Evolutionary conservation across 108 stramenopile species (phyloP).

Genomic region (Fragilaria crotonensis): DNA sequence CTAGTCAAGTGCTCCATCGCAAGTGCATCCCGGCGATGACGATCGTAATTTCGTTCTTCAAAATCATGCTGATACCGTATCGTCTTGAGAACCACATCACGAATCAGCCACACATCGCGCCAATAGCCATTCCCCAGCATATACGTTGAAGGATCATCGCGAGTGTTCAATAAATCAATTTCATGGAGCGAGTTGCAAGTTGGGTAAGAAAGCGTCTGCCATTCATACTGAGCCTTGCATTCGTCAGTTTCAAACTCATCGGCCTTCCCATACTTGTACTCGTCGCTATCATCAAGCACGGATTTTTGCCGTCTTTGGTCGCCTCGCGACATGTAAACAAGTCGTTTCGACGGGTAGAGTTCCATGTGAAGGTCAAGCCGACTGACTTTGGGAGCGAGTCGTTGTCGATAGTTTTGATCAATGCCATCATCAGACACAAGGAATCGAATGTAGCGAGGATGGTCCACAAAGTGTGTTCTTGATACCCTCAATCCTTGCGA

Average conservation of each 20-base stretch:
- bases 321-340: neutral
- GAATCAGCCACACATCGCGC: conserved; percentile 57
- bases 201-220: conserved; percentile 35
- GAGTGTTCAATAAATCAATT: conserved; percentile 17
- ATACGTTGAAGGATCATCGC: neutral
- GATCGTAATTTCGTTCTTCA: conserved; percentile 42
- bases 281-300: neutral
- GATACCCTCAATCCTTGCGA: no score
- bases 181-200: conserved; percentile 43
- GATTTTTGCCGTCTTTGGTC: neutral
- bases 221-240: conserved; percentile 30
- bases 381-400: no score
- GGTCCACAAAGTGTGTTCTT: no score
- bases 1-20: conserved; percentile 66
- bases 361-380: neutral
- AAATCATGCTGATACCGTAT: conserved; percentile 39
- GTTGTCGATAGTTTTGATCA: neutral
- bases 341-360: neutral
- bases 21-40: conserved; percentile 69
- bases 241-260: conserved; percentile 17
- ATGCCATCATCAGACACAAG: neutral
- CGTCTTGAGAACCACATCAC: conserved; percentile 38
- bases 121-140: conserved; percentile 51
- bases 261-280: conserved; percentile 1
- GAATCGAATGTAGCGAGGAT: neutral